Evolutionary conservation across 2,329 filamentous ascomycete species (phyloP).

Genomic region (Apiospora aurea): DNA sequence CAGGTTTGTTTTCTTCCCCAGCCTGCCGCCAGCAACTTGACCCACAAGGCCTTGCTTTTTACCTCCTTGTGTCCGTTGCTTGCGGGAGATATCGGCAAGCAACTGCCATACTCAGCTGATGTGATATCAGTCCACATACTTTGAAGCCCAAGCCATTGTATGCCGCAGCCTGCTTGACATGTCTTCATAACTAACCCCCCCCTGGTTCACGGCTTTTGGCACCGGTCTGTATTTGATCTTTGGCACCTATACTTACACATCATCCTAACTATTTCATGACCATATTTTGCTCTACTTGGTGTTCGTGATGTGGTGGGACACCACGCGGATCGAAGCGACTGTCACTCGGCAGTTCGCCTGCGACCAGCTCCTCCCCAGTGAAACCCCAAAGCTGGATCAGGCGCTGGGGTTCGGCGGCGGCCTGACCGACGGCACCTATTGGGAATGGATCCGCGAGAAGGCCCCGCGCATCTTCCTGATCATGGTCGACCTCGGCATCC

Average conservation of each 20-base stretch:
- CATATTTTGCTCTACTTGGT: neutral
- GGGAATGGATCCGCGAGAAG: slow-evolving; percentile 77
- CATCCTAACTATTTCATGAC: neutral
- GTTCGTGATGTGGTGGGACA: slow-evolving; percentile 71
- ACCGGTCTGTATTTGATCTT: neutral
- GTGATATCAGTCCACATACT: slow-evolving; percentile 1
- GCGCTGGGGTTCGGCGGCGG: slow-evolving; percentile 73
- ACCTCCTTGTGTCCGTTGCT: neutral
- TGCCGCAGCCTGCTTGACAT: neutral
- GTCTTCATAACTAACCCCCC: neutral
- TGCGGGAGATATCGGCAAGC: neutral
- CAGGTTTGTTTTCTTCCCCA: neutral
- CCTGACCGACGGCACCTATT: slow-evolving; percentile 75
- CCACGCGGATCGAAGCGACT: slow-evolving; percentile 71
- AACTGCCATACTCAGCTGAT: slow-evolving; percentile 12
- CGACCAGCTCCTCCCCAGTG: slow-evolving; percentile 68
- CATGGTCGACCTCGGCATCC: slow-evolving; percentile 71
- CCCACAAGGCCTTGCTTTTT: slow-evolving; percentile 8
- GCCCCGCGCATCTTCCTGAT: slow-evolving; percentile 76
- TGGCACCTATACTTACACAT: neutral
- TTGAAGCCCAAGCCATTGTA: neutral
- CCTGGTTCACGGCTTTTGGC: neutral
- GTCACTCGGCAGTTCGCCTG: slow-evolving; percentile 73
- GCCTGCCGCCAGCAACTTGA: neutral
- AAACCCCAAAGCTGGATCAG: slow-evolving; percentile 67